Evolutionary conservation across 2,329 filamentous ascomycete genomes (phyloP).

Genomic region (Fusarium tuaranense): DNA sequence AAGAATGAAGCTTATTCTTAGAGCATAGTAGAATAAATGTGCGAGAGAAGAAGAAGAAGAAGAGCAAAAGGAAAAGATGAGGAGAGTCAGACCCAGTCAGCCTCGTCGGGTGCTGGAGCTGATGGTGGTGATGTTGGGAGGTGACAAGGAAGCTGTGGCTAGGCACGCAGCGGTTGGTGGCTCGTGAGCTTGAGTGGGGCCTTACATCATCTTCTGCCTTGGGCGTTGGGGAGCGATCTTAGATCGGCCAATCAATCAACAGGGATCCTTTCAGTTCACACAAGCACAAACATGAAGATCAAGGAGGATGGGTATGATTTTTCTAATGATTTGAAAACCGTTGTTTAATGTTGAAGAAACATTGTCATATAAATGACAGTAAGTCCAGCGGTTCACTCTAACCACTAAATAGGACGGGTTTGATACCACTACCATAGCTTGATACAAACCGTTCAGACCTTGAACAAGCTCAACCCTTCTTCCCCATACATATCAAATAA

Average conservation of each 20-base stretch:
- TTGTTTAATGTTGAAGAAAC: not conserved
- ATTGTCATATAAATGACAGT: no score
- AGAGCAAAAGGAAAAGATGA: not conserved
- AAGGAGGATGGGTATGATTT: not conserved
- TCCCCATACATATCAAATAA: slow-evolving; percentile 53
- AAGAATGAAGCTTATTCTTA: not conserved
- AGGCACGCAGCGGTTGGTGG: slow-evolving; percentile 13
- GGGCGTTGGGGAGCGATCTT: slow-evolving; percentile 1
- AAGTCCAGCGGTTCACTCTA: not conserved
- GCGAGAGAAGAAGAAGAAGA: not conserved
- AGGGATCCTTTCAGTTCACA: not conserved
- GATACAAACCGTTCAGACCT: not conserved
- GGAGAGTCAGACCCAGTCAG: not conserved
- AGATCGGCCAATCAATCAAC: slow-evolving; percentile 18
- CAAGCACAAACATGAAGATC: not conserved
- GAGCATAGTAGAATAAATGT: slow-evolving; percentile 18
- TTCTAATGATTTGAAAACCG: not conserved
- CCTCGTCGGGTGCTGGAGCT: slow-evolving; percentile 14
- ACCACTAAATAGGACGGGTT: not conserved
- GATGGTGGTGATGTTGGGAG: slow-evolving; percentile 23
- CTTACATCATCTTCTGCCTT: slow-evolving; percentile 33
- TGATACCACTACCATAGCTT: not conserved
- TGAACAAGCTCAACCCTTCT: not conserved
- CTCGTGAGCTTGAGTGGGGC: slow-evolving; percentile 31
- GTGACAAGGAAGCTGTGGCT: slow-evolving; percentile 6